These are phyloP conservation scores for Verbena officinalis DNA, from an alignment of 257 asterid species.

Conservation along the genomic window DNA sequence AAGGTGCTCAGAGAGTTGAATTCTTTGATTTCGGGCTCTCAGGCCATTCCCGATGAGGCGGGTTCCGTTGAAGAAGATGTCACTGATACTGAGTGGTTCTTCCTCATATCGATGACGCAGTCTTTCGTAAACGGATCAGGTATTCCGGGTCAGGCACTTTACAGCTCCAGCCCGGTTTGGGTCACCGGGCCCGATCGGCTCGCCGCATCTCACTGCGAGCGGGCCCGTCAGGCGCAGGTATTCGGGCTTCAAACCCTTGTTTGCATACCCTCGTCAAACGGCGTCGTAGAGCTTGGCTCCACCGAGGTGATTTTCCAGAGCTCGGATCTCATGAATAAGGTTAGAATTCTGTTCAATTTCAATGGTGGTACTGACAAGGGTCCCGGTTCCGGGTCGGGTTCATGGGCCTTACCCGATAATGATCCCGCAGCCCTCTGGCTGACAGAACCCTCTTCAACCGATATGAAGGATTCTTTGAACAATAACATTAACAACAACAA, in stretches of 20 bases:
- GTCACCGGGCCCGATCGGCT: conserved; percentile 63
- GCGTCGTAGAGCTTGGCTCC: conserved; percentile 91
- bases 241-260: conserved; percentile 81
- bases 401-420: conserved; percentile 53
- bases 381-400: conserved; percentile 50
- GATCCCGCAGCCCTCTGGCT: conserved; percentile 78
- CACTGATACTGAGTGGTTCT: conserved; percentile 94
- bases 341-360: conserved; percentile 61
- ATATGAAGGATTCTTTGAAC: conserved; percentile 39
- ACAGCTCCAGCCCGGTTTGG: conserved; percentile 75
- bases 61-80: conserved; percentile 75
- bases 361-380: conserved; percentile 43
- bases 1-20: conserved; percentile 79
- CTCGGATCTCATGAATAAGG: conserved; percentile 75
- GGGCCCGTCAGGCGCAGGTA: conserved; percentile 68
- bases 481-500: neutral
- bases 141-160: conserved; percentile 76
- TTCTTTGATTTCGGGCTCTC: conserved; percentile 65
- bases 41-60: conserved; percentile 43
- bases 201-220: conserved; percentile 51
- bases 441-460: conserved; percentile 60
- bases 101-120: conserved; percentile 84
- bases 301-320: conserved; percentile 67
- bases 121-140: conserved; percentile 63
- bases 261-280: conserved; percentile 67